These are phyloP conservation scores for Penicillium simplicissimum DNA, from an alignment of 495 filamentous ascomycete genomes.

Conservation along the genomic window DNA sequence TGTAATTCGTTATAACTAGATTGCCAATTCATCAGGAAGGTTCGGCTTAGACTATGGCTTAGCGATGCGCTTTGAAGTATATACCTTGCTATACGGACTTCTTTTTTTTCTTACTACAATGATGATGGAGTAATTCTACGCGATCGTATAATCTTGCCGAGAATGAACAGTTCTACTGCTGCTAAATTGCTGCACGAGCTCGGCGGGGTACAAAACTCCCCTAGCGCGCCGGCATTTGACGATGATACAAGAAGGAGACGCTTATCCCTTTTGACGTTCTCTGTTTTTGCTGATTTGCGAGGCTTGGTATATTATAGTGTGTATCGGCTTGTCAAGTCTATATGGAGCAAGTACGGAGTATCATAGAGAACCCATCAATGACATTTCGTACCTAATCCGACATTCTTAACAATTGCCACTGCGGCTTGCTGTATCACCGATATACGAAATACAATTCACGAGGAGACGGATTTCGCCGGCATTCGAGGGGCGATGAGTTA, in stretches of 20 bases:
- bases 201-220: background rate
- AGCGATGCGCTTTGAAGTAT: background rate
- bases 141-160: background rate
- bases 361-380: background rate
- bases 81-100: background rate
- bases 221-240: background rate
- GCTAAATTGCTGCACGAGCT: background rate
- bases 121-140: background rate
- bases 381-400: background rate
- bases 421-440: background rate
- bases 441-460: background rate
- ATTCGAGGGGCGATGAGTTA: background rate
- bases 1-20: background rate
- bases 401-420: background rate
- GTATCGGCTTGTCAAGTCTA: background rate
- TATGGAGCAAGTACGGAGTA: background rate
- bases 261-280: background rate
- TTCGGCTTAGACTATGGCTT: background rate
- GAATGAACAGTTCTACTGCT: background rate
- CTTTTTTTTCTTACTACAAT: background rate
- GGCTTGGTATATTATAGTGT: background rate
- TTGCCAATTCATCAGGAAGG: background rate
- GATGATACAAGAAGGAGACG: background rate
- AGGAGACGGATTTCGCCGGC: background rate
- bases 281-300: background rate